phyloP scores from a whole-genome alignment of 2,329 filamentous ascomycete species.

The Chlorencoelia australis region DNA sequence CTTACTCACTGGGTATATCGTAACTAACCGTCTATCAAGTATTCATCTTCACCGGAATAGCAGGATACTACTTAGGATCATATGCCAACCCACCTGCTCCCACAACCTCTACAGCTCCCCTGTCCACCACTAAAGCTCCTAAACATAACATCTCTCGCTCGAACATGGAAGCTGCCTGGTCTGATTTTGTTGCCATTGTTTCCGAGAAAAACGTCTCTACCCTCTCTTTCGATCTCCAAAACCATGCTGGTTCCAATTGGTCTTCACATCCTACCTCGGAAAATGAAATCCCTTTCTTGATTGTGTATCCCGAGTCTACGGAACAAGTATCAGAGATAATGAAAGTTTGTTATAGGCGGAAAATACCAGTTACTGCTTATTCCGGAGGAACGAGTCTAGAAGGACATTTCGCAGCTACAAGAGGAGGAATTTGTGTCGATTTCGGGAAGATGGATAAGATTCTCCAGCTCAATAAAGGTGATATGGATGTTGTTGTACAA shows the following conservation, averaged over 20 bases:
- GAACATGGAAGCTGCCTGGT: conserved; percentile 60
- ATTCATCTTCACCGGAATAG: conserved; percentile 19
- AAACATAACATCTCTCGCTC: conserved; percentile 48
- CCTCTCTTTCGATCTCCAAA: conserved; percentile 40
- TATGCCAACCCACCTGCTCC: conserved; percentile 41
- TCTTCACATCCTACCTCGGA: conserved; percentile 44
- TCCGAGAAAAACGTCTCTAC: conserved; percentile 58
- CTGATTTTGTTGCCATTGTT: conserved; percentile 55
- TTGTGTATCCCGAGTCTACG: conserved; percentile 68
- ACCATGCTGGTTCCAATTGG: conserved; percentile 53
- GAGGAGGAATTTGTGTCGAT: conserved; percentile 76
- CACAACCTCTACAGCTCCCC: conserved; percentile 48
- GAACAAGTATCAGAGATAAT: conserved; percentile 80
- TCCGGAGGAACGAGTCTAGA: conserved; percentile 84
- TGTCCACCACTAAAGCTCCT: conserved; percentile 40
- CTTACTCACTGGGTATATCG: not conserved
- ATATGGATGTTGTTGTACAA: conserved; percentile 68
- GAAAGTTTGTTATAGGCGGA: conserved; percentile 73
- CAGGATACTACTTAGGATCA: conserved; percentile 47
- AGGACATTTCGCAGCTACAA: conserved; percentile 76
- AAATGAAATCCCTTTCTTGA: conserved; percentile 49
- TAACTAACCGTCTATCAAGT: conserved; percentile 14
- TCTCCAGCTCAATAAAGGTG: conserved; percentile 63
- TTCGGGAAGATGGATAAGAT: conserved; percentile 81
- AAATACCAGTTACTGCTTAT: conserved; percentile 79